Conservation (phyloP, 1,284 basidiomycete genomes). For the Athelia sp. region DNA sequence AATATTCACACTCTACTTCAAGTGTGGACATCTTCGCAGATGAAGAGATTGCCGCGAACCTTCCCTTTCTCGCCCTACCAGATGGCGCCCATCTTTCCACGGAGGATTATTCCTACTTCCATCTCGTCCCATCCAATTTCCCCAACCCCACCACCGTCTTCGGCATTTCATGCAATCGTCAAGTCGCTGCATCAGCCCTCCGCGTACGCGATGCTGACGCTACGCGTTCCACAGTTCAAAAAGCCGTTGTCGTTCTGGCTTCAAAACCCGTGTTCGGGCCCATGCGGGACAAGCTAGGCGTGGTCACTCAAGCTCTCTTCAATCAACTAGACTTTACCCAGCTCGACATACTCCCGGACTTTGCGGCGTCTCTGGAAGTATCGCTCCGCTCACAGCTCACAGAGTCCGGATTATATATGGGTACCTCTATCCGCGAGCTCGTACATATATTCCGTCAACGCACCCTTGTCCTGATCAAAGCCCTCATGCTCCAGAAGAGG, state of each 20-base stretch:
- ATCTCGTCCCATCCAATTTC: constrained; percentile 64
- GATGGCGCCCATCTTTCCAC: constrained; percentile 94
- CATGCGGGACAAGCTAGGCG: constrained; percentile 90
- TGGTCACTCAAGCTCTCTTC: constrained; percentile 89
- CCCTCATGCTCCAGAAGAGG: constrained; percentile 91
- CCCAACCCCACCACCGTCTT: constrained; percentile 80
- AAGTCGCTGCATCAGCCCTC: constrained; percentile 83
- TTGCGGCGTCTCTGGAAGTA: constrained; percentile 68
- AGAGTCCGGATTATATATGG: constrained; percentile 85
- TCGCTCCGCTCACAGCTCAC: constrained; percentile 68
- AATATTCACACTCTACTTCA: constrained; percentile 45
- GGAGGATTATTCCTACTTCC: constrained; percentile 98
- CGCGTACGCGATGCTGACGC: constrained; percentile 83
- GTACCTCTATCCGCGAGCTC: constrained; percentile 76
- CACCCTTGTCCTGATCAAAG: constrained; percentile 91
- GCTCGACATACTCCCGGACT: constrained; percentile 80
- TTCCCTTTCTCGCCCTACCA: constrained; percentile 96
- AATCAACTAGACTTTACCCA: constrained; percentile 88
- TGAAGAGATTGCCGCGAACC: constrained; percentile 74
- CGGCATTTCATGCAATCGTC: constrained; percentile 97
- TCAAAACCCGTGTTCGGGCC: constrained; percentile 87
- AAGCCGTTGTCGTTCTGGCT: constrained; percentile 93
- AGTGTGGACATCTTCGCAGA: constrained; percentile 71
- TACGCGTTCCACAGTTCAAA: constrained; percentile 95
- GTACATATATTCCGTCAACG: constrained; percentile 93